Evolutionary conservation across 495 filamentous ascomycete genomes (phyloP).

Genomic region (Penicillium canescens): DNA sequence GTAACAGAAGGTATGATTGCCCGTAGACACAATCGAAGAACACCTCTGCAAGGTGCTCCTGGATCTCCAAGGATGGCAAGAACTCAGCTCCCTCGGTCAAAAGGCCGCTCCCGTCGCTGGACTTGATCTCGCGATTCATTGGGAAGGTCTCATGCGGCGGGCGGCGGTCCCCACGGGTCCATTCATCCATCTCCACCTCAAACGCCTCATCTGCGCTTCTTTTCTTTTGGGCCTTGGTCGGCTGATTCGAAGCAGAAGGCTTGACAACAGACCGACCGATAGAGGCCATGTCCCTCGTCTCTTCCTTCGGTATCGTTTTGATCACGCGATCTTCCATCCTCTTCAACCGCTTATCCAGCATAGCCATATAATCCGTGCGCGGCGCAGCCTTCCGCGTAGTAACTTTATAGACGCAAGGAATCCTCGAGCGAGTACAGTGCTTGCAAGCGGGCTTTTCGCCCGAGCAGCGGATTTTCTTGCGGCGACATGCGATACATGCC

Average conservation of each 20-base stretch:
- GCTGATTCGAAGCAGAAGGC: slow-evolving; percentile 64
- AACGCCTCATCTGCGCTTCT: slow-evolving; percentile 88
- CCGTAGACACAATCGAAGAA: slow-evolving; percentile 97
- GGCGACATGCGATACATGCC: slow-evolving; percentile 92
- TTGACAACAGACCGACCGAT: slow-evolving; percentile 79
- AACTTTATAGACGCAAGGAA: slow-evolving; percentile 98
- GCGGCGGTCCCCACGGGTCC: slow-evolving; percentile 63
- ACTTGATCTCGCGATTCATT: slow-evolving; percentile 58
- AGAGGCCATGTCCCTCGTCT: slow-evolving; percentile 56
- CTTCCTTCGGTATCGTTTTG: slow-evolving; percentile 89
- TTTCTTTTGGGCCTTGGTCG: slow-evolving; percentile 70
- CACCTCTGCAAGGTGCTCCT: slow-evolving; percentile 90
- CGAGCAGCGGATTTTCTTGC: slow-evolving; percentile 98
- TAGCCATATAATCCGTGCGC: slow-evolving; percentile 98
- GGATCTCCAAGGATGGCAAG: slow-evolving; percentile 83
- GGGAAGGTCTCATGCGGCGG: slow-evolving; percentile 52
- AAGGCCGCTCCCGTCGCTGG: slow-evolving; percentile 67
- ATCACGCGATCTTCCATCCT: slow-evolving; percentile 98
- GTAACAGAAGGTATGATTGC: slow-evolving; percentile 91
- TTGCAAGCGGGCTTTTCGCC: slow-evolving; percentile 98
- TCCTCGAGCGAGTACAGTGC: slow-evolving; percentile 89
- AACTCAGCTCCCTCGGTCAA: slow-evolving; percentile 80
- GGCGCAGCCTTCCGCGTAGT: slow-evolving; percentile 95
- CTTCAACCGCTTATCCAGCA: slow-evolving; percentile 90
- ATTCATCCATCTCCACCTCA: slow-evolving; percentile 75